Evolutionary conservation across 257 asterid genomes (phyloP), one percentile per base, ranked within the genome.

Genomic region (Nicotiana attenuata): DNA sequence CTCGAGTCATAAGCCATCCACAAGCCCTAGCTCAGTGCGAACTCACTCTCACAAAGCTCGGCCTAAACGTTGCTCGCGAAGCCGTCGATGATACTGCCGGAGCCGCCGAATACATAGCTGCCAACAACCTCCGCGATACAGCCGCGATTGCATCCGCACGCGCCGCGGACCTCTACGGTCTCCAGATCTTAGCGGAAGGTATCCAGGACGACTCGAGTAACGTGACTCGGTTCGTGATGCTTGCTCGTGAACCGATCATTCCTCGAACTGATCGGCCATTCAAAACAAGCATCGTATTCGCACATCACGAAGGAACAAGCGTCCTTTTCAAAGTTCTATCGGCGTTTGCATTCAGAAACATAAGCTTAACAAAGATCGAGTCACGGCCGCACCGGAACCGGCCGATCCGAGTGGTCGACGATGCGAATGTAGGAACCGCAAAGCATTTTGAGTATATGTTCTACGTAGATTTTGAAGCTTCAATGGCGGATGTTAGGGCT

Each of bases 11-110:
- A 77, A 91, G 97, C 84, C 98, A 95, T 76, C 98, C 98, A 0
- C 98, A 95, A 45, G 98, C 98, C 7, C 87, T 95, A 29, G 83
- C 97, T 19, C 98, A 95, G 73, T 93, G 97, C 87, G 98, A 95
- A 84, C 89, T 91, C 83, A 93, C 98, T 1, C 88, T 95, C 3
- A 93, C 95, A 56, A 83, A 87, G 47, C 80, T 95, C 82, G 93
- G 93, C 20, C 88, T 91, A 57, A 83, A 68, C 88, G 92, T 92
- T 2, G 83, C 87, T n/a, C 91, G 97, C 0, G 99, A 95, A 55
- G 97, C 99, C 9, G 93, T 93, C 0, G 95, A 92, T 84, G 97
- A 93, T 41, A 93, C 98, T 6, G 98, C 98, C 50, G 97, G 97
- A 0, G 98, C 98, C 0, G 98, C 98, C 0, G 98, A 93, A 85